Evolutionary conservation across 2,329 filamentous ascomycete species (phyloP).

Genomic region (Mycocentrospora acerina): DNA sequence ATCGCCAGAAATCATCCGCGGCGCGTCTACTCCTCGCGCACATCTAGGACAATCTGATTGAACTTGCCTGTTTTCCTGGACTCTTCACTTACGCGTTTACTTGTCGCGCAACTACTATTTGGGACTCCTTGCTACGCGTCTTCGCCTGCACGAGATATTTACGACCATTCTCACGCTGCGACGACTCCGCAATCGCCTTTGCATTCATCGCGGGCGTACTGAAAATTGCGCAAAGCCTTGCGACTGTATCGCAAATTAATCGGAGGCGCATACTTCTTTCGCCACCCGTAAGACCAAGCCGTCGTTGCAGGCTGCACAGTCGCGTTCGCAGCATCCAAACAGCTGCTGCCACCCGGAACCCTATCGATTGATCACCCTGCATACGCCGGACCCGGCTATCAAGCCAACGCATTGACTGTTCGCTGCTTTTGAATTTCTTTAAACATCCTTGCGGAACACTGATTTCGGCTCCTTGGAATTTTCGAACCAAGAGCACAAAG

Average conservation of each 20-base stretch:
- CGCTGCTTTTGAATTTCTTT: constrained; percentile 11
- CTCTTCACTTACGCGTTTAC: constrained; percentile 10
- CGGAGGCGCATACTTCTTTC: constrained; percentile 24
- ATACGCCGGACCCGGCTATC: constrained; percentile 16
- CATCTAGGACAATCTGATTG: constrained; percentile 3
- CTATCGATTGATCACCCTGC: constrained; percentile 27
- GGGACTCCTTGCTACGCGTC: constrained; percentile 22
- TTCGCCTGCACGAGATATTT: constrained; percentile 14
- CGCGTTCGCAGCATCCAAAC: constrained; percentile 39
- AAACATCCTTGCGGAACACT: constrained; percentile 28
- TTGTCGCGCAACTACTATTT: constrained; percentile 10
- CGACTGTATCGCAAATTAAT: constrained; percentile 14
- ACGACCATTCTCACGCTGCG: constrained; percentile 22
- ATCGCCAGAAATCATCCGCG: constrained; percentile 7
- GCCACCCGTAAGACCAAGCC: constrained; percentile 33
- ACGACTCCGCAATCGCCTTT: constrained; percentile 14
- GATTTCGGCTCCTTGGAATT: constrained; percentile 16
- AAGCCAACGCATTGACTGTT: constrained; percentile 15
- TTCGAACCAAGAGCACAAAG: constrained; percentile 8
- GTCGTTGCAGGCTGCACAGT: constrained; percentile 36
- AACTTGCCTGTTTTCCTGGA: constrained; percentile 8
- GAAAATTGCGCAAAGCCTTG: constrained; percentile 22
- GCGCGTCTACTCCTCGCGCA: constrained; percentile 10
- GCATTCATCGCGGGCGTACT: constrained; percentile 11
- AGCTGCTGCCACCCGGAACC: constrained; percentile 27